Evolutionary conservation across 371 early-diverging fungal genomes (phyloP).

Genomic region (Mortierella sp.): DNA sequence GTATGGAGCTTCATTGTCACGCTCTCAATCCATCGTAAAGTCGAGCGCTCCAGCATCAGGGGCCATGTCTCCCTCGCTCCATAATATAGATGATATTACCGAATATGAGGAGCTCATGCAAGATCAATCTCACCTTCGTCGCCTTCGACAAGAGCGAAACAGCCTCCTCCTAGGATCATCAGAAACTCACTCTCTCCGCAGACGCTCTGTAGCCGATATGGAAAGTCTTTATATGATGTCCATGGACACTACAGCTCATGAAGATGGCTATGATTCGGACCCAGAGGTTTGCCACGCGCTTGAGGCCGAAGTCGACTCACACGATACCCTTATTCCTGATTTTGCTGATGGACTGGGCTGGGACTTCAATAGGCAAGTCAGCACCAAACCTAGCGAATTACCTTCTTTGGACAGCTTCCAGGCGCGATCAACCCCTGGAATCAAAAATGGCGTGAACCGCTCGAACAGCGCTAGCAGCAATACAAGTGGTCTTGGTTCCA

Average conservation of each 20-base stretch:
- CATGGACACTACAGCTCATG: constrained; percentile 3
- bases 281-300: constrained; percentile 40
- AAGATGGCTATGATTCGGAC: constrained; percentile 53
- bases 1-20: constrained; percentile 22
- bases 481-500: constrained; percentile 27
- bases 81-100: constrained; percentile 19
- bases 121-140: constrained; percentile 29
- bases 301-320: constrained; percentile 10
- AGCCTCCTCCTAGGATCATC: constrained; percentile 27
- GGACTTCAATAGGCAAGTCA: constrained; percentile 35
- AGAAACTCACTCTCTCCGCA: constrained; percentile 9
- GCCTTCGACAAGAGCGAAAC: constrained; percentile 32
- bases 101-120: constrained; percentile 53
- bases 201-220: constrained; percentile 46
- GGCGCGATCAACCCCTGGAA: neutral
- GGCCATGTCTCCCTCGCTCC: constrained; percentile 26
- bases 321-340: constrained; percentile 27
- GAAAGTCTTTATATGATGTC: constrained; percentile 33
- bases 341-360: constrained; percentile 50
- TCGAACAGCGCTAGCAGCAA: constrained; percentile 54
- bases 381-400: neutral
- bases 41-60: constrained; percentile 14
- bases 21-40: constrained; percentile 34
- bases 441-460: constrained; percentile 33
- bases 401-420: constrained; percentile 32